A percentile compares a stretch with the other conserved stretches of the same genome.
These are phyloP conservation scores for Suillus occidentalis DNA, from an alignment of 768 basidiomycete genomes.

Conservation along the genomic window DNA sequence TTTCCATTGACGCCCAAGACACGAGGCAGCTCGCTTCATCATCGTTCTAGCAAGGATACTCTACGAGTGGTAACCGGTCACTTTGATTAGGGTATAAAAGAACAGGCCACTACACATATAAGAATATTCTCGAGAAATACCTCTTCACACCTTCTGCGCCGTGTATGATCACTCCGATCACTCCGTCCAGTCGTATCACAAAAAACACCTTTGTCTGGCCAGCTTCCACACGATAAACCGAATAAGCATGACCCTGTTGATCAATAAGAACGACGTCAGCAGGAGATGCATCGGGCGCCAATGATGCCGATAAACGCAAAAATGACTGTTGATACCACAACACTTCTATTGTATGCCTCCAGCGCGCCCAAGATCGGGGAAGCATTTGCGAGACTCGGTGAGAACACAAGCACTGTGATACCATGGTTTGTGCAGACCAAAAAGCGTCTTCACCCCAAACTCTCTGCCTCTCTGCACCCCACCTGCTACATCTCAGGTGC, in stretches of 20 bases:
- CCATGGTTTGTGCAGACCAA: constrained; percentile 27
- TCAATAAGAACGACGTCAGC: constrained; percentile 36
- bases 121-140: neutral
- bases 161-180: constrained; percentile 29
- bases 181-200: constrained; percentile 24
- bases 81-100: too few species aligned
- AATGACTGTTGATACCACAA: constrained; percentile 9
- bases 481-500: constrained; percentile 19
- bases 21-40: too few species aligned
- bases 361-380: constrained; percentile 1
- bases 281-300: neutral
- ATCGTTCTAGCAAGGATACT: too few species aligned
- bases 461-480: constrained; percentile 4
- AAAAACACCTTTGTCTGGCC: constrained; percentile 34
- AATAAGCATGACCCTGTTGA: constrained; percentile 34
- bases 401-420: constrained; percentile 14
- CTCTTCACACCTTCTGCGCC: constrained; percentile 18
- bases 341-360: neutral
- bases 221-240: constrained; percentile 32
- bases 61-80: too few species aligned
- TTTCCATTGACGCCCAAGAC: neutral
- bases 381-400: constrained; percentile 7
- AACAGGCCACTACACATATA: neutral
- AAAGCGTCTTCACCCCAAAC: constrained; percentile 20
- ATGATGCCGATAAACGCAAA: neutral